These are phyloP conservation scores for Aechmea fasciata DNA, from an alignment of 176 grass and related monocot genomes.

Conservation along the genomic window DNA sequence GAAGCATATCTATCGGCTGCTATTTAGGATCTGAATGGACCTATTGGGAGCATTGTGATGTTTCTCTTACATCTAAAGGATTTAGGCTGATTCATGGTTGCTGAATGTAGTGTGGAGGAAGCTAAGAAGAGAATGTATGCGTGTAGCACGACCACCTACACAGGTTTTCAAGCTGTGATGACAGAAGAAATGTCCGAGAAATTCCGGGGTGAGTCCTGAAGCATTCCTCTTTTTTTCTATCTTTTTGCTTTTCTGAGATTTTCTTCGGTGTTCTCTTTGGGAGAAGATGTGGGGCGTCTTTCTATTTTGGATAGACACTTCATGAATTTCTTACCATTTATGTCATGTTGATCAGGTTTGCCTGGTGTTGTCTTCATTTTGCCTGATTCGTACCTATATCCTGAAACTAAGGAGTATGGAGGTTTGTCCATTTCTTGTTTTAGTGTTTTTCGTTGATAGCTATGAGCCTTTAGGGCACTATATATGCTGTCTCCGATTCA, in stretches of 20 bases:
- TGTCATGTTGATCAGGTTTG: constrained; percentile 50
- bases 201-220: constrained; percentile 45
- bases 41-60: not conserved
- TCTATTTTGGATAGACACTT: not conserved
- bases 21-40: no score
- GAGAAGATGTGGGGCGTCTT: no score
- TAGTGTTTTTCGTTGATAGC: not conserved
- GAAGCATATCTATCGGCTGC: no score
- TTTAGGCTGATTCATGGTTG: not conserved
- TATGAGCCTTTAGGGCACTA: not conserved
- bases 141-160: constrained; percentile 79
- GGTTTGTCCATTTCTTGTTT: constrained; percentile 37
- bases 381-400: constrained; percentile 88
- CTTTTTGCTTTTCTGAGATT: constrained; percentile 1
- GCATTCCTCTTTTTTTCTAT: not conserved
- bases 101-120: constrained; percentile 63
- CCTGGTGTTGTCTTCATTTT: constrained; percentile 94
- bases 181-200: constrained; percentile 95
- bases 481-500: not conserved
- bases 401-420: constrained; percentile 94
- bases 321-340: constrained; percentile 11
- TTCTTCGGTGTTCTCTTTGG: not conserved
- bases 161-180: constrained; percentile 87
- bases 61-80: not conserved
- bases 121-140: constrained; percentile 93